Base-by-base conservation (phyloP, 164 flowering plant species). In the Vitis rupestris region DNA sequence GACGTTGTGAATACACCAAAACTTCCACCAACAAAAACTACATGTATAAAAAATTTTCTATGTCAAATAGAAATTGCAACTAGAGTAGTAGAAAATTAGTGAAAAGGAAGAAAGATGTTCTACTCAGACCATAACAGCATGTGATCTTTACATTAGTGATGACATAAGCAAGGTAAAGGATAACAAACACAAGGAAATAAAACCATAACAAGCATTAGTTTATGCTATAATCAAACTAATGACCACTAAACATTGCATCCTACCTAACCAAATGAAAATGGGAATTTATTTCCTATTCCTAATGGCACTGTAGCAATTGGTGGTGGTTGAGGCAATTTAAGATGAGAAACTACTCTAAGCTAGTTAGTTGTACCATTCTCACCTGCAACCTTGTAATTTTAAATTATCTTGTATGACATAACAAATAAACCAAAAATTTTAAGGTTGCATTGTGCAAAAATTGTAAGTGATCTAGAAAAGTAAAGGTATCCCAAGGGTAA, bases 301-400 rank as follows among this genome's bases (percentile, higher is more conserved):
- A 94, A 66, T 12, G 98, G 98, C 53, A 94, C 87, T 3, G 95
- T 92, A 17, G 98, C 98, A 78, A 94, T 74, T 47, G 94, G 92
- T 54, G 97, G 98, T 63, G 92, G 81, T 0, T 79, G 83, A 67
- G 97, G 75, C 59, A 94, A 66, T 76, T 89, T 94, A 64, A 94
- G 93, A 84, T 94, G 97, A 62, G 78, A 77, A 75, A 94, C 86
- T 49, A 94, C 98, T 66, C 97, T 91, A 67, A 94, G 79, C 98
- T 97, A 94, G 61, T 95, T 75, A 50, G 95, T 97, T 15, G 98
- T 94, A 15, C 98, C 98, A 84, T 94, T 97, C 56, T 97, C 98
- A 69, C 98, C 98, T 19, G 98, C 98, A 81, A 92, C 97, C 98
- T 94, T 75, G 70, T 68, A 8, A 78, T 17, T 2, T 4, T 13